Percentiles rank a stretch among this genome's conserved stretches.
phyloP scores from a whole-genome alignment of 148 eudicot species.

The Arctostaphylos glauca region DNA sequence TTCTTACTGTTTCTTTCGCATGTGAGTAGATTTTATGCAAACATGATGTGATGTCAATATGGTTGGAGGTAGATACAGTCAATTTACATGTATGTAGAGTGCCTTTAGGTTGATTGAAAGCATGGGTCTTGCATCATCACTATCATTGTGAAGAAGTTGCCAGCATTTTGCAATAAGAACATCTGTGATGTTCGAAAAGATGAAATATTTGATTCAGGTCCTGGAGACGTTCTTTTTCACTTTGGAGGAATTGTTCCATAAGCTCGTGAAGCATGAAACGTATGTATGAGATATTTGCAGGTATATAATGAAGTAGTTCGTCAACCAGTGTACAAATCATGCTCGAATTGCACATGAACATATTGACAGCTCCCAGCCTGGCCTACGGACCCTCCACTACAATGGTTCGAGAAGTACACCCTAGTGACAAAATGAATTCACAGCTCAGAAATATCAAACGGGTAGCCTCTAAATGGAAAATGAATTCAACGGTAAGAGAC shows the following conservation, averaged over 20 bases:
- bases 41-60: slow-evolving; percentile 19
- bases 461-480: background rate
- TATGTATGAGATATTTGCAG: background rate
- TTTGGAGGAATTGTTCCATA: background rate
- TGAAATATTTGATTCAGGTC: background rate
- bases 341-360: background rate
- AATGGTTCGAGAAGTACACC: background rate
- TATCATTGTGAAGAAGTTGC: background rate
- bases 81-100: background rate
- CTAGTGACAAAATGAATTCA: too few species aligned
- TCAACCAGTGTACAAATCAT: too few species aligned
- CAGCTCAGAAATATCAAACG: too few species aligned
- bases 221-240: background rate
- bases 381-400: background rate
- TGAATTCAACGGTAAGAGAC: too few species aligned
- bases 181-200: background rate
- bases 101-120: slow-evolving; percentile 9
- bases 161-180: slow-evolving; percentile 11
- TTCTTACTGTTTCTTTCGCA: background rate
- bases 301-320: background rate
- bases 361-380: background rate
- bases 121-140: background rate
- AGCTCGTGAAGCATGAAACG: background rate
- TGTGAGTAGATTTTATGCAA: background rate
- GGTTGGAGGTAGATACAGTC: slow-evolving; percentile 8